phyloP scores from a whole-genome alignment of 2,329 filamentous ascomycete genomes.

The Onygenales sp. region DNA sequence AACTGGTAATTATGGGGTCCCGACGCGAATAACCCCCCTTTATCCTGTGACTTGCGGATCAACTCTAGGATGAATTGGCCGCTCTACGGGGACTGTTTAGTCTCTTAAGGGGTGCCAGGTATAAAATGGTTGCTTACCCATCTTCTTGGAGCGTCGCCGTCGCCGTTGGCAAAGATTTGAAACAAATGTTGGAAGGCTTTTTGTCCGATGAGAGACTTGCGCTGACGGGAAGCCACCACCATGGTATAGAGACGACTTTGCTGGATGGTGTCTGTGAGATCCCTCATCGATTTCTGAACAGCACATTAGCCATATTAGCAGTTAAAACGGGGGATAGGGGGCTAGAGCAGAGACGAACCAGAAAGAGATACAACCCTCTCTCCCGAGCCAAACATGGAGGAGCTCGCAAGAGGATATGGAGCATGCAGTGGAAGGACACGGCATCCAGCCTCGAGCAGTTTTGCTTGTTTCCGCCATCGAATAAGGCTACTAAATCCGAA shows the following conservation, averaged over 20 bases:
- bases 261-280: slow-evolving; percentile 5
- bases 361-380: slow-evolving; percentile 9
- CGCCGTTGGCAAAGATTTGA: slow-evolving; percentile 1
- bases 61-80: slow-evolving; percentile 18
- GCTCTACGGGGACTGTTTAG: slow-evolving; percentile 12
- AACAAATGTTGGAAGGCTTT: slow-evolving; percentile 8
- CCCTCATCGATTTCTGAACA: slow-evolving; percentile 5
- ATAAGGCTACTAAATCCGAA: slow-evolving; percentile 6
- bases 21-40: slow-evolving; percentile 1
- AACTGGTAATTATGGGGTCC: slow-evolving; percentile 1
- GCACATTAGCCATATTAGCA: background rate
- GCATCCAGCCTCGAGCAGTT: slow-evolving; percentile 8
- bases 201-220: slow-evolving; percentile 8
- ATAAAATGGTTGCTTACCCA: slow-evolving; percentile 11
- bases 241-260: background rate
- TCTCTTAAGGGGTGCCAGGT: background rate
- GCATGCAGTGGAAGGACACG: slow-evolving; percentile 10
- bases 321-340: background rate
- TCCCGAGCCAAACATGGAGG: slow-evolving; percentile 8
- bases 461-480: slow-evolving; percentile 6
- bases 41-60: slow-evolving; percentile 8
- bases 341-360: slow-evolving; percentile 3
- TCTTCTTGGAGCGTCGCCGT: slow-evolving; percentile 7
- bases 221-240: slow-evolving; percentile 4
- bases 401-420: slow-evolving; percentile 9